These are phyloP conservation scores for Paecilomyces variotii DNA, from an alignment of 2,329 filamentous ascomycete species.

Conservation along the genomic window DNA sequence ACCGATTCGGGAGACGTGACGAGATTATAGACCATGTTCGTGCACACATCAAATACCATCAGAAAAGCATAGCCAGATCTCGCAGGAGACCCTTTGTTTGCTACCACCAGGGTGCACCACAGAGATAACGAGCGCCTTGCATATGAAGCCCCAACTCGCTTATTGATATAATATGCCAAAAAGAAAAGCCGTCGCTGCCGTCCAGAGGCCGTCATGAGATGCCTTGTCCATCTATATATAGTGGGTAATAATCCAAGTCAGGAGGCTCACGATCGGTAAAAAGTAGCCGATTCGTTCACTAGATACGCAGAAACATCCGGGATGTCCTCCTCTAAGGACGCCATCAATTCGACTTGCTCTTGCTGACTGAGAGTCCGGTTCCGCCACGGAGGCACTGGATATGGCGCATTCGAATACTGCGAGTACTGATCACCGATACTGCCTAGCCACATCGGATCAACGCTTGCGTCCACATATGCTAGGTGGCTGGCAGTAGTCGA, in stretches of 20 bases:
- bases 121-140: background rate
- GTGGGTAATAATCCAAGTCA: background rate
- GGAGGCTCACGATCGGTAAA: constrained; percentile 27
- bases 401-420: constrained; percentile 39
- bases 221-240: too few relatives aligned
- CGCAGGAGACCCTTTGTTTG: background rate
- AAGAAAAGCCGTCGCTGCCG: background rate
- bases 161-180: background rate
- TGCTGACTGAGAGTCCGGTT: constrained; percentile 65
- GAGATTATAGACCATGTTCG: background rate
- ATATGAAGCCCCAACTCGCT: background rate
- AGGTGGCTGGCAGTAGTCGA: constrained; percentile 29
- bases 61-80: background rate
- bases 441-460: constrained; percentile 36
- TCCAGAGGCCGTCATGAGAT: background rate
- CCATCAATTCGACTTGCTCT: constrained; percentile 77
- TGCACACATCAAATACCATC: background rate
- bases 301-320: constrained; percentile 36
- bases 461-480: constrained; percentile 24
- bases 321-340: constrained; percentile 58
- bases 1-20: background rate
- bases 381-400: constrained; percentile 43
- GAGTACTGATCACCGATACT: constrained; percentile 40
- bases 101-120: background rate
- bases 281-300: constrained; percentile 32